Percentiles rank a stretch among this genome's conserved stretches.
These are phyloP conservation scores for Hymenochaete sp. DNA, from an alignment of 1,284 basidiomycete genomes.

Conservation along the genomic window DNA sequence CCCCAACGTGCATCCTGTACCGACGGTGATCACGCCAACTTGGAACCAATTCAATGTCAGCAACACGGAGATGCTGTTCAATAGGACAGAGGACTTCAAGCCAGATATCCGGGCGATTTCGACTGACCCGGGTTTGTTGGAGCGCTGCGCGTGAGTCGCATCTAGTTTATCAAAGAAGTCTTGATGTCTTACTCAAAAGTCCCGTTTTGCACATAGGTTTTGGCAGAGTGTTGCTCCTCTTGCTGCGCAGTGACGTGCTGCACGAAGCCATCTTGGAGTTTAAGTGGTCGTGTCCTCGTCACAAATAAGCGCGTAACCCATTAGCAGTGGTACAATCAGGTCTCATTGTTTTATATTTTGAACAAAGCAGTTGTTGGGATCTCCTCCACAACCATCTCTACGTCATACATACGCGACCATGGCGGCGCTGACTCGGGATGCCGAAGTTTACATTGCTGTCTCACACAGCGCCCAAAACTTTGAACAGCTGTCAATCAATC, in stretches of 20 bases:
- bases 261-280: neutral
- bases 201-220: slow-evolving; percentile 1
- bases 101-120: slow-evolving; percentile 10
- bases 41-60: slow-evolving; percentile 24
- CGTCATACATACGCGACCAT: too few species aligned
- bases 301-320: too few species aligned
- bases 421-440: too few species aligned
- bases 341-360: too few species aligned
- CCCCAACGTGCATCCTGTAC: slow-evolving; percentile 30
- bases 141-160: slow-evolving; percentile 11
- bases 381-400: too few species aligned
- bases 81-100: slow-evolving; percentile 13
- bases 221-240: slow-evolving; percentile 12
- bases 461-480: too few species aligned
- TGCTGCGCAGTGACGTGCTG: slow-evolving; percentile 7
- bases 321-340: too few species aligned
- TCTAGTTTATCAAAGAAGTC: neutral
- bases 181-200: neutral
- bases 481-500: too few species aligned
- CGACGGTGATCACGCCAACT: slow-evolving; percentile 25
- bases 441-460: too few species aligned
- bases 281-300: too few species aligned
- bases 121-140: slow-evolving; percentile 6
- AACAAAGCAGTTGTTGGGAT: too few species aligned
- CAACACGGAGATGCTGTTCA: slow-evolving; percentile 26